These are phyloP conservation scores for Nitzschia sp. DNA, from an alignment of 108 stramenopile species.

Conservation along the genomic window DNA sequence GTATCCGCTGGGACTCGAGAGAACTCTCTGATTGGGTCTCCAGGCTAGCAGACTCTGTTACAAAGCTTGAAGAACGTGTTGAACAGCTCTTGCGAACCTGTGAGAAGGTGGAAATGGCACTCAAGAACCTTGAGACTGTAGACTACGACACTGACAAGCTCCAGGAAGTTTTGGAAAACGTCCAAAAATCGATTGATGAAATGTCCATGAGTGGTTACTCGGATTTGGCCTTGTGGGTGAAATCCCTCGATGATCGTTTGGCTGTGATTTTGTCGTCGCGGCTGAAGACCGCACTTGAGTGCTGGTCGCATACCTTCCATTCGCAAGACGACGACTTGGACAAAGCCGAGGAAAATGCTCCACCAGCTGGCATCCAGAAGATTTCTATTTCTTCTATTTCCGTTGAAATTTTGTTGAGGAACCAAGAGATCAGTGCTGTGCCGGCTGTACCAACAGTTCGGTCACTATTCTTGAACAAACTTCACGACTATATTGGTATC, in stretches of 20 bases:
- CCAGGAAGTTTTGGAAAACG: constrained; percentile 53
- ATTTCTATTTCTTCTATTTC: constrained; percentile 56
- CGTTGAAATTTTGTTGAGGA: constrained; percentile 79
- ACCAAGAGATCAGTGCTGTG: constrained; percentile 83
- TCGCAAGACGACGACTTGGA: constrained; percentile 1
- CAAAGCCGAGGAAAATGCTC: constrained; percentile 25
- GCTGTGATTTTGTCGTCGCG: constrained; percentile 64
- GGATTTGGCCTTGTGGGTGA: constrained; percentile 74
- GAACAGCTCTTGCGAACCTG: constrained; percentile 76
- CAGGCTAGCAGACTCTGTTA: constrained; percentile 81
- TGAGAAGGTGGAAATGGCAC: constrained; percentile 64
- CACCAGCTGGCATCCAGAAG: not conserved
- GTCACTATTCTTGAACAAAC: constrained; percentile 68
- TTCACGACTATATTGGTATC: constrained; percentile 84
- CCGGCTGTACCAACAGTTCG: constrained; percentile 74
- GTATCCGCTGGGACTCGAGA: constrained; percentile 79
- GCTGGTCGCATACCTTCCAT: constrained; percentile 64
- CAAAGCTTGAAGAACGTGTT: constrained; percentile 81
- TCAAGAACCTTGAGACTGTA: constrained; percentile 53
- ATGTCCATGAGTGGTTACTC: constrained; percentile 85
- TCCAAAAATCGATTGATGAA: constrained; percentile 93
- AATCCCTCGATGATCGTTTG: constrained; percentile 64
- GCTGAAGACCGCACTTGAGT: constrained; percentile 64
- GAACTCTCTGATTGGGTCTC: constrained; percentile 86
- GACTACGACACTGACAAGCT: constrained; percentile 68